Conservation (phyloP, 768 basidiomycete species). For the Lactifluus piperatus region DNA sequence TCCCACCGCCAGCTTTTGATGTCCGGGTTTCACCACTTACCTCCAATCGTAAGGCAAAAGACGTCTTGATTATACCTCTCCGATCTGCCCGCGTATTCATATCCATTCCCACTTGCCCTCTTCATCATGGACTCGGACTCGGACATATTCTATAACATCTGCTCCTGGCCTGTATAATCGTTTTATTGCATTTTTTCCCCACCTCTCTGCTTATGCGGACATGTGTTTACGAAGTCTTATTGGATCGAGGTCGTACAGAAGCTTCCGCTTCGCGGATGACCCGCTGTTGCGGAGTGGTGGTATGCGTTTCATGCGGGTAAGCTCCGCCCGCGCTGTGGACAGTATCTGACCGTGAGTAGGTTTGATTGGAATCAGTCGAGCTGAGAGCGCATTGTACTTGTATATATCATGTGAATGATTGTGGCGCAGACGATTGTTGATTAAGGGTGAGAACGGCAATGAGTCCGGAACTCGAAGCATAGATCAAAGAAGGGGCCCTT, state of each 20-base stretch:
- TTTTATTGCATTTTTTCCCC: constrained; percentile 6
- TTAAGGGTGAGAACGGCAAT: too few relatives aligned
- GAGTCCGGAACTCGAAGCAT: too few relatives aligned
- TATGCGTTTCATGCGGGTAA: background rate
- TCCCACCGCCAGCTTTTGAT: background rate
- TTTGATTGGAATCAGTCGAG: too few relatives aligned
- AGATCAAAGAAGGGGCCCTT: too few relatives aligned
- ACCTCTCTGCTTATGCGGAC: background rate
- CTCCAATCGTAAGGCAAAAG: background rate
- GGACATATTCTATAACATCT: constrained; percentile 4
- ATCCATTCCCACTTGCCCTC: background rate
- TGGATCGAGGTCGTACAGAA: background rate
- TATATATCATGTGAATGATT: background rate
- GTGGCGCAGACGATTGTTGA: too few relatives aligned
- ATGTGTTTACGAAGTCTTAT: background rate
- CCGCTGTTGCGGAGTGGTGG: background rate
- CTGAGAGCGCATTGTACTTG: too few relatives aligned
- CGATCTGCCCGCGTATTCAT: background rate
- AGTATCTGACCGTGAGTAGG: background rate
- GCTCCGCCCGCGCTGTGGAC: background rate
- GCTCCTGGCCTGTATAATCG: constrained; percentile 6
- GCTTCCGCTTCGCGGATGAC: background rate
- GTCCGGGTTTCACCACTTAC: background rate
- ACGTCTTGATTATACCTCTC: background rate
- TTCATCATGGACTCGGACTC: constrained; percentile 3